Evolutionary conservation across 2,329 filamentous ascomycete genomes (phyloP).

Genomic region (Cylindrodendrum hubeiense): DNA sequence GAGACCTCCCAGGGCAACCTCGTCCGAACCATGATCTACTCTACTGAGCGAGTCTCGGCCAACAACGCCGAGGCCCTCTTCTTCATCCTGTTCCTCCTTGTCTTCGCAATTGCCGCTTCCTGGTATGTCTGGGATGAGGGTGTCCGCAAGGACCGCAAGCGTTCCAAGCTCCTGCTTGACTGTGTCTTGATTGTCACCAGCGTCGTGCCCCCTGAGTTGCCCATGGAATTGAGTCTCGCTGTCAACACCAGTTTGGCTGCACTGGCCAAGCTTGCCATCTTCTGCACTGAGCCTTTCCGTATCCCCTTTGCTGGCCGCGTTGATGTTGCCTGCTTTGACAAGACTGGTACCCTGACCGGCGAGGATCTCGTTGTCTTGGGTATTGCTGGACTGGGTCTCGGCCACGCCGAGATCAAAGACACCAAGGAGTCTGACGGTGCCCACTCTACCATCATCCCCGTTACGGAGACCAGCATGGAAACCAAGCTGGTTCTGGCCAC

Average conservation of each 20-base stretch:
- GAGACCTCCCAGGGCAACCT: constrained; percentile 98
- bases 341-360: constrained; percentile 96
- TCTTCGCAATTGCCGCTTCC: constrained; percentile 96
- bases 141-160: constrained; percentile 92
- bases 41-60: constrained; percentile 97
- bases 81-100: constrained; percentile 95
- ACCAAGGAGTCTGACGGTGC: constrained; percentile 82
- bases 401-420: constrained; percentile 73
- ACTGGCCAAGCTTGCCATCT: constrained; percentile 94
- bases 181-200: constrained; percentile 98
- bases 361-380: constrained; percentile 98
- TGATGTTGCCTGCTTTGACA: constrained; percentile 98
- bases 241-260: constrained; percentile 98
- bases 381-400: constrained; percentile 88
- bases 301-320: constrained; percentile 97
- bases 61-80: constrained; percentile 97
- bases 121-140: constrained; percentile 99
- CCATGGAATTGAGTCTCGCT: constrained; percentile 97
- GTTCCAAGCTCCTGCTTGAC: constrained; percentile 96
- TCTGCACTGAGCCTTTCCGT: constrained; percentile 98
- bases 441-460: constrained; percentile 81
- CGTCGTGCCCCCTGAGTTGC: constrained; percentile 97
- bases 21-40: constrained; percentile 99
- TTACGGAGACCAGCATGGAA: constrained; percentile 78
- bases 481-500: constrained; percentile 95